Percentiles rank a stretch among this genome's conserved stretches.
Conservation (phyloP, 164 flowering plant genomes). For the Vitis rupestris region DNA sequence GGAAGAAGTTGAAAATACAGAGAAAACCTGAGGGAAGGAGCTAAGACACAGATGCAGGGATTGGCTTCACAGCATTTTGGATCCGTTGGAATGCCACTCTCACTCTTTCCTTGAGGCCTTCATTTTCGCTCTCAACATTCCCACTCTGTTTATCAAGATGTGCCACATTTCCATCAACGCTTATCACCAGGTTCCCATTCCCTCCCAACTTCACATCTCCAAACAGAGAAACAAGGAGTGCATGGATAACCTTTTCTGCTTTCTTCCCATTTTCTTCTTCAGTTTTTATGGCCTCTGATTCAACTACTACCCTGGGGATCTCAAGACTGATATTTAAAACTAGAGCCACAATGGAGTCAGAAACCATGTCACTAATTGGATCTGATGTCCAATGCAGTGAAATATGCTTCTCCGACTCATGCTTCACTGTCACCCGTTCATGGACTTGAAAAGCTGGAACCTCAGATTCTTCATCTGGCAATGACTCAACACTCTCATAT, state of each 20-base stretch:
- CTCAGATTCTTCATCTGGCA: slow-evolving; percentile 57
- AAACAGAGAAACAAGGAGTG: slow-evolving; percentile 82
- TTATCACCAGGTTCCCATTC: slow-evolving; percentile 70
- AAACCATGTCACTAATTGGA: slow-evolving; percentile 95
- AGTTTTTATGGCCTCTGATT: slow-evolving; percentile 44
- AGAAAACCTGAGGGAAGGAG: not conserved
- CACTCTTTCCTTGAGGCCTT: slow-evolving; percentile 77
- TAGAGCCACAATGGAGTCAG: slow-evolving; percentile 84
- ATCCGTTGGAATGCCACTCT: slow-evolving; percentile 61
- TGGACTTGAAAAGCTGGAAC: slow-evolving; percentile 69
- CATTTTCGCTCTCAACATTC: slow-evolving; percentile 83
- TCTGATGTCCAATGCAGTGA: slow-evolving; percentile 90
- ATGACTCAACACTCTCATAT: slow-evolving; percentile 78
- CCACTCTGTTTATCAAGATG: slow-evolving; percentile 72
- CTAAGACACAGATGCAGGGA: slow-evolving; percentile 55
- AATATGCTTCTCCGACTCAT: slow-evolving; percentile 78
- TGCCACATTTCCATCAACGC: slow-evolving; percentile 75
- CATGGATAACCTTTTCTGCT: slow-evolving; percentile 67
- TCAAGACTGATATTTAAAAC: slow-evolving; percentile 73
- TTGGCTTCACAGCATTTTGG: slow-evolving; percentile 76
- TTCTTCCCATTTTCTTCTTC: slow-evolving; percentile 76
- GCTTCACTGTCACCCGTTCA: slow-evolving; percentile 77
- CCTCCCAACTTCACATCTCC: slow-evolving; percentile 87
- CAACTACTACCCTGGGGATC: slow-evolving; percentile 61
- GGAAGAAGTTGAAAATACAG: not conserved